These are phyloP conservation scores for Erodium texanum DNA, from an alignment of 441 rosid genomes.

Conservation along the genomic window DNA sequence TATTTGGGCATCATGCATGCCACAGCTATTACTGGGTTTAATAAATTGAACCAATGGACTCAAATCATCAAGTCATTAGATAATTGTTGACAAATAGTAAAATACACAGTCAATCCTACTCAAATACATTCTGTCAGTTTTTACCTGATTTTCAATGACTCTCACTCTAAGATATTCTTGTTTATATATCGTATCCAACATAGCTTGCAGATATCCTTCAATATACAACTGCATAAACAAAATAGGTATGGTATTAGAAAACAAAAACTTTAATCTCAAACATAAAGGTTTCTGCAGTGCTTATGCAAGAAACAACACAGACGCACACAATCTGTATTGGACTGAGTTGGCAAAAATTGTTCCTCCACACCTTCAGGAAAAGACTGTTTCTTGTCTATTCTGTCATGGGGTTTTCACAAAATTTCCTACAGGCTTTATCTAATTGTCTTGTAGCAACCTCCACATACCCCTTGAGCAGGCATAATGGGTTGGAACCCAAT, in stretches of 20 bases:
- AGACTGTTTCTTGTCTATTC: not conserved
- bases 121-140: slow-evolving; percentile 4
- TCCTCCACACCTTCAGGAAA: not conserved
- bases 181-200: slow-evolving; percentile 76
- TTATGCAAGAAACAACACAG: not conserved
- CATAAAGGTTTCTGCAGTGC: not conserved
- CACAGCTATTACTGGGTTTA: not conserved
- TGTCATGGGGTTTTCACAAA: not conserved
- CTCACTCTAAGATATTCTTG: slow-evolving; percentile 93
- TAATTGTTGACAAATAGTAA: not conserved
- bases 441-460: not conserved
- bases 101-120: not conserved
- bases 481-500: not conserved
- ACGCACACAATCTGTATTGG: not conserved
- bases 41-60: not conserved
- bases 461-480: not conserved
- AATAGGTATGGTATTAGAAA: slow-evolving; percentile 13
- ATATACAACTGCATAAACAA: slow-evolving; percentile 57
- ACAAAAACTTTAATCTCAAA: not conserved
- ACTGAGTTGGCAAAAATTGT: not conserved
- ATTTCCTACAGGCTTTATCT: not conserved
- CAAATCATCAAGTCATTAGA: slow-evolving; percentile 4
- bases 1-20: not conserved
- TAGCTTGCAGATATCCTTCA: slow-evolving; percentile 96
- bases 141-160: slow-evolving; percentile 88